A percentile compares a stretch with the other conserved stretches of the same genome.
Evolutionary conservation across 352 stramenopile genomes (phyloP).

Genomic region (Phytopythium aichiense): DNA sequence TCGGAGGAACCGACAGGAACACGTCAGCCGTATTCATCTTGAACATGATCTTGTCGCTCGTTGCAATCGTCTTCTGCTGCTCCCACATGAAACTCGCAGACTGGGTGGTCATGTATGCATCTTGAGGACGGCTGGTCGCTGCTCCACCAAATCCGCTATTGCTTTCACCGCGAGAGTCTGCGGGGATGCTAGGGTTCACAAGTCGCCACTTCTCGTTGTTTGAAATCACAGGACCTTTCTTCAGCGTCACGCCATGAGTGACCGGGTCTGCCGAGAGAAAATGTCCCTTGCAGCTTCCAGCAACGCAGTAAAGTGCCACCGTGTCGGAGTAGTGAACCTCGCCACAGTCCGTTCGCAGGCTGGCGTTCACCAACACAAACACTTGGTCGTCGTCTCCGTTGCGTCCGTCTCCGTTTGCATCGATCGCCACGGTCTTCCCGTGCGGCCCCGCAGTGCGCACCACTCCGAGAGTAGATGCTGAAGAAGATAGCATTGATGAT

Average conservation of each 20-base stretch:
- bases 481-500: not conserved
- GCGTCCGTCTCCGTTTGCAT: slow-evolving; percentile 56
- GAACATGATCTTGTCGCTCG: slow-evolving; percentile 71
- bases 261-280: slow-evolving; percentile 68
- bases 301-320: slow-evolving; percentile 73
- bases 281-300: slow-evolving; percentile 57
- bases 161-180: slow-evolving; percentile 17
- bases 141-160: not conserved
- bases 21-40: slow-evolving; percentile 62
- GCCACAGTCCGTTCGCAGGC: slow-evolving; percentile 57
- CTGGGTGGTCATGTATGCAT: slow-evolving; percentile 36
- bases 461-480: not conserved
- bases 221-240: slow-evolving; percentile 72
- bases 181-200: slow-evolving; percentile 43
- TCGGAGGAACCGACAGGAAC: slow-evolving; percentile 34
- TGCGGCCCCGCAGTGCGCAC: not conserved
- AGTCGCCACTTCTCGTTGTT: slow-evolving; percentile 81
- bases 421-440: slow-evolving; percentile 20
- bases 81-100: slow-evolving; percentile 42
- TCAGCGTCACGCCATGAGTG: slow-evolving; percentile 54
- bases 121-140: slow-evolving; percentile 9
- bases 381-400: slow-evolving; percentile 73
- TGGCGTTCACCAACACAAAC: slow-evolving; percentile 76
- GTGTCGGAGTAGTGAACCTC: slow-evolving; percentile 74
- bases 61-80: slow-evolving; percentile 56